Conservation (phyloP, 805 yeast species). For the Tetrapisispora nanseiensis region DNA sequence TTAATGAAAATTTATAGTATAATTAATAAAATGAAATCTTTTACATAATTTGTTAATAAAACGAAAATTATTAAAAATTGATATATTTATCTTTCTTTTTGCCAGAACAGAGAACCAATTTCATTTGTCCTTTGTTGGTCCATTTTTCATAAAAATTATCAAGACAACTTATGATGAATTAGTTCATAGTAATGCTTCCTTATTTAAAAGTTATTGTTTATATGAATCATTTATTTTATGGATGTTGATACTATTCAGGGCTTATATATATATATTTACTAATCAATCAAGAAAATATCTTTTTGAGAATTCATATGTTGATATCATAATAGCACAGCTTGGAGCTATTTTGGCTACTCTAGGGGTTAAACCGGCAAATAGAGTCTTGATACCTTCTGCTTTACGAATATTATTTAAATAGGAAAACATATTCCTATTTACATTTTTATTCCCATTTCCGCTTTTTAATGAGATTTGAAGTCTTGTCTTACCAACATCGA, state of each 20-base stretch:
- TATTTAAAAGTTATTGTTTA: too few species aligned
- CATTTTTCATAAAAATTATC: too few species aligned
- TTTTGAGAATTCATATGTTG: slow-evolving; percentile 85
- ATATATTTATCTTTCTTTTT: background rate
- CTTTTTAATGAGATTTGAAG: slow-evolving; percentile 49
- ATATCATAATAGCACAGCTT: slow-evolving; percentile 96
- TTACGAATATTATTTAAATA: slow-evolving; percentile 53
- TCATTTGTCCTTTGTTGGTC: background rate
- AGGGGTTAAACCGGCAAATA: slow-evolving; percentile 83
- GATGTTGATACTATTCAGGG: too few species aligned
- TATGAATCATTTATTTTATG: too few species aligned
- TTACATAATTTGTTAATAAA: slow-evolving; percentile 1
- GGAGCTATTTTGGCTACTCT: slow-evolving; percentile 89
- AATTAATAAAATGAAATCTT: background rate
- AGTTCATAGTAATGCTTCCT: too few species aligned
- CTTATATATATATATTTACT: too few species aligned
- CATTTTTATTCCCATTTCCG: slow-evolving; percentile 7
- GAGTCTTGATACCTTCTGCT: slow-evolving; percentile 69
- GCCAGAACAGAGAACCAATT: too few species aligned
- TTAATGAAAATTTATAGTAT: slow-evolving; percentile 2
- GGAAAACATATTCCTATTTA: slow-evolving; percentile 46
- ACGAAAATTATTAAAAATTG: background rate
- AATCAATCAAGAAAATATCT: slow-evolving; percentile 1
- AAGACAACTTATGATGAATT: too few species aligned
- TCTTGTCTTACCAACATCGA: slow-evolving; percentile 94